Base-by-base conservation (phyloP, 2,329 filamentous ascomycete species). In the Colletotrichum karsti region DNA sequence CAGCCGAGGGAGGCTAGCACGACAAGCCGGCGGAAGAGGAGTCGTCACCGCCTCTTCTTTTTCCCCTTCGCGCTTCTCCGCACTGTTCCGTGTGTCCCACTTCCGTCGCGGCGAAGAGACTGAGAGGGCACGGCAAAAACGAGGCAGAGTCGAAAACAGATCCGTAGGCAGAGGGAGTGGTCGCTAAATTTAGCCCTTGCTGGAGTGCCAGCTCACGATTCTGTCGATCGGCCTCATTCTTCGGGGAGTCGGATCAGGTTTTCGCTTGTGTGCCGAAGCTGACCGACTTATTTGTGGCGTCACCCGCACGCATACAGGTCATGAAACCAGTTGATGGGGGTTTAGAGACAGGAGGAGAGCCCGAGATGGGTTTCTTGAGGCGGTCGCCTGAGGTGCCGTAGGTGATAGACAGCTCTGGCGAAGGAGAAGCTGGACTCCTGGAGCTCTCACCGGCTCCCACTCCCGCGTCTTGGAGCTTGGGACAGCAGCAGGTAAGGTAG, bases 31-130 rank as follows among this genome's bases (percentile, higher is more conserved):
- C 60, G 53, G 46, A 33, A 64, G 64, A 46, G 44, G 28, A 67
- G 60, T 50, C 37, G 64, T 67, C 64, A 67, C 64, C 64, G 64
- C 64, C 64, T 67, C 64, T 67, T 64, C 24, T 44, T 63, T 50
- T 55, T 41, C 8, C 35, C 24, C 50, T 24, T 50, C 30, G 30
- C 15, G 46, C 39, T 64, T 64, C 64, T 68, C 59, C 67, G 67
- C 64, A 70, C 64, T 60, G 64, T 51, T n/a, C 58, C 57, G 53
- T 68, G 56, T 69, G 67, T 69, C 44, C 62, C 66, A 69, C 66
- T 69, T 28, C 56, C 48, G 44, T 56, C 54, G 41, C 54, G 57
- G 58, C 57, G 53, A 63, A 22, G 57, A 48, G 33, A n/a, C n/a
- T n/a, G n/a, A n/a, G n/a, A n/a, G n/a, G n/a, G n/a, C n/a, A n/a